A percentile compares a stretch with the other conserved stretches of the same genome.
Evolutionary conservation across 2,329 filamentous ascomycete genomes (phyloP).

Genomic region (Emergomyces africanus): DNA sequence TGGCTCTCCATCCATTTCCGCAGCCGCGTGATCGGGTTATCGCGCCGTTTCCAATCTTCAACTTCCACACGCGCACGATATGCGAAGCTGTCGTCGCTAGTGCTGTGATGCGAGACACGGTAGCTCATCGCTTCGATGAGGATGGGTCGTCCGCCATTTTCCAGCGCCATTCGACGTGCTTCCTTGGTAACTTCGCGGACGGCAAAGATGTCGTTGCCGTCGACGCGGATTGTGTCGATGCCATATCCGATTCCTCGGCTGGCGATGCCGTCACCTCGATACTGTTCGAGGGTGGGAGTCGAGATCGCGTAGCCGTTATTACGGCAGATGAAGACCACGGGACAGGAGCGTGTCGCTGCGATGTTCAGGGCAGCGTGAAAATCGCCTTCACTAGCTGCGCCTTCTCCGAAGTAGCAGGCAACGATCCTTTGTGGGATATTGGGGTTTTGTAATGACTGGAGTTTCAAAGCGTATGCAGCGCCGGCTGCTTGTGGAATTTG

Average conservation of each 20-base stretch:
- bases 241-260: conserved; percentile 78
- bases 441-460: conserved; percentile 62
- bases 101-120: conserved; percentile 95
- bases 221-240: conserved; percentile 84
- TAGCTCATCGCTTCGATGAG: conserved; percentile 96
- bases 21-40: conserved; percentile 75
- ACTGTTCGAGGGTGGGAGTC: conserved; percentile 80
- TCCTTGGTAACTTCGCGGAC: conserved; percentile 67
- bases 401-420: conserved; percentile 81
- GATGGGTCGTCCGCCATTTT: conserved; percentile 68
- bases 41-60: conserved; percentile 81
- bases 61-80: conserved; percentile 91
- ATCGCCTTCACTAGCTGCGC: conserved; percentile 79
- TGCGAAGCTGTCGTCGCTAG: conserved; percentile 90
- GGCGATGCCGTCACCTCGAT: conserved; percentile 82
- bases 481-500: conserved; percentile 82
- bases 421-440: conserved; percentile 55
- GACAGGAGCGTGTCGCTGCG: conserved; percentile 75
- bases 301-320: conserved; percentile 91
- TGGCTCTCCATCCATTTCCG: conserved; percentile 83
- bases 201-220: conserved; percentile 90
- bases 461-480: conserved; percentile 75
- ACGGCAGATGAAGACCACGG: conserved; percentile 77
- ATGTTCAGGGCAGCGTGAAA: conserved; percentile 89
- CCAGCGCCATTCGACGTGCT: conserved; percentile 65